Base-by-base conservation (phyloP, 441 rosid species). In the Kokia cookei region DNA sequence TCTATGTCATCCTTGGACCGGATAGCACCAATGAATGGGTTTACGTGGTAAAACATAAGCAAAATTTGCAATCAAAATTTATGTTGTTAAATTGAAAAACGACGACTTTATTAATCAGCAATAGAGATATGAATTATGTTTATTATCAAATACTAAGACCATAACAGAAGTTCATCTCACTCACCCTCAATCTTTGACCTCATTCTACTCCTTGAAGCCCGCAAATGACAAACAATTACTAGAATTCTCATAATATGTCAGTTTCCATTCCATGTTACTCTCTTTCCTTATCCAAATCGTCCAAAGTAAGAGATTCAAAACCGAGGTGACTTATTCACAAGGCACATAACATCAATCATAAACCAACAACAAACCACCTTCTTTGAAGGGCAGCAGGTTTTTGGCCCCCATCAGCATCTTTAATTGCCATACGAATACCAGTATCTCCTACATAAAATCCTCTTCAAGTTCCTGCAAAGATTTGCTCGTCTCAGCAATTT, bases 401-500 rank as follows among this genome's bases (percentile, higher is more conserved):
- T 59, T 55, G 24, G 57, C 64, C 13, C 65, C 65, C 24, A 37
- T 19, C 74, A 29, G 53, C 75, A 73, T 50, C 75, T 27, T 43
- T 50, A 43, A 15, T 8, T 17, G 68, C 65, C 71, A 26, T 53
- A 64, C 11, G 13, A 65, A 60, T 63, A 42, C 43, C 60, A 17
- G 19, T 64, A 24, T 55, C 76, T 73, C 64, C 87, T 84, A 95
- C 99, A 95, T 95, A 62, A 95, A 95, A 81, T 93, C 99, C 3
- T 93, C 99, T 85, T 95, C 99, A 26, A 95, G 84, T 81, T 95
- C 99, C 88, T 93, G 97, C 78, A 95, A 53, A n/a, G 97, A 90
- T 85, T 93, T 93, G 89, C 65, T 88, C 80, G 85, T 86, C 43
- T 90, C 83, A 53, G 97, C 97, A 67, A 93, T 87, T 76, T 95